Evolutionary conservation across 768 basidiomycete species (phyloP).

Genomic region (Cyclocybe aegerita): DNA sequence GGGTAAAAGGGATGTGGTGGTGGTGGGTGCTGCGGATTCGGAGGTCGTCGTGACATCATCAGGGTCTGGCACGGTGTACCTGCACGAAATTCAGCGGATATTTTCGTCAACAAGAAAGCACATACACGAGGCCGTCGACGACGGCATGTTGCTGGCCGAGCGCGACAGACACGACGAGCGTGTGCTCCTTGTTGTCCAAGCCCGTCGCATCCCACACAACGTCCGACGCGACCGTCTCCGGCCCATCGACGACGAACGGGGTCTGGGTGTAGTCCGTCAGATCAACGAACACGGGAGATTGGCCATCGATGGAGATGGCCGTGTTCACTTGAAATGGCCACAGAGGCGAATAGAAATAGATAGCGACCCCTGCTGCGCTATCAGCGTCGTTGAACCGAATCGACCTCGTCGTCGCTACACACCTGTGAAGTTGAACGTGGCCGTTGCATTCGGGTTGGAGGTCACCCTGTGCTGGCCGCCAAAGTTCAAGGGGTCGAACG

Average conservation of each 20-base stretch:
- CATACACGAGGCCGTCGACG: slow-evolving; percentile 20
- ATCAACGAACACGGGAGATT: slow-evolving; percentile 3
- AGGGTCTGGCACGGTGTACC: slow-evolving; percentile 19
- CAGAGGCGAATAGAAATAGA: slow-evolving; percentile 21
- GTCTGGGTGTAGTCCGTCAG: slow-evolving; percentile 15
- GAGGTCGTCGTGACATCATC: slow-evolving; percentile 9
- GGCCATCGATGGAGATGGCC: slow-evolving; percentile 20
- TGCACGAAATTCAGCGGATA: neutral
- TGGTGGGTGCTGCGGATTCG: neutral
- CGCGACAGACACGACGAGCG: slow-evolving; percentile 18
- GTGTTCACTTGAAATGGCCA: slow-evolving; percentile 23
- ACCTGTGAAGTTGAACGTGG: slow-evolving; percentile 23
- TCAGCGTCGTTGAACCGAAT: neutral
- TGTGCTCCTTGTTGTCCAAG: slow-evolving; percentile 17
- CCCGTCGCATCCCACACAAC: slow-evolving; percentile 16
- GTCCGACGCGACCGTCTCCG: slow-evolving; percentile 12
- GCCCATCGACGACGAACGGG: slow-evolving; percentile 8
- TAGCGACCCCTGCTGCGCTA: slow-evolving; percentile 18
- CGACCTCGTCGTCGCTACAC: neutral
- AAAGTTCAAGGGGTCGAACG: slow-evolving; percentile 11
- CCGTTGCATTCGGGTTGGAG: slow-evolving; percentile 13
- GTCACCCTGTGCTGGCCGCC: slow-evolving; percentile 19
- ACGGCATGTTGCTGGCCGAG: slow-evolving; percentile 18
- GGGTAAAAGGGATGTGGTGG: slow-evolving; percentile 8
- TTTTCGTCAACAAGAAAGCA: neutral